Evolutionary conservation across 257 asterid genomes (phyloP).

Genomic region (Petunia secreta): DNA sequence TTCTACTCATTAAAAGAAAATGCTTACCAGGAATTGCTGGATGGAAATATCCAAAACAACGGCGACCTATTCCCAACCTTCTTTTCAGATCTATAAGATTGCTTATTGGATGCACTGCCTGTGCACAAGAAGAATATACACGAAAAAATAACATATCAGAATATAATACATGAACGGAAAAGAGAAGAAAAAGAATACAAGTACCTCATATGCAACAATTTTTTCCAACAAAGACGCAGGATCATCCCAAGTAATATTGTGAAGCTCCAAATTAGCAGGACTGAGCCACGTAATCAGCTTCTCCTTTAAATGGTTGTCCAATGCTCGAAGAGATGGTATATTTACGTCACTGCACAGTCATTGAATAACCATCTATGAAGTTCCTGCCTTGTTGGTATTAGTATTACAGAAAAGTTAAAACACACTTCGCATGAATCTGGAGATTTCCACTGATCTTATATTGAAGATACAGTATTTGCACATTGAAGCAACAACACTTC

Average conservation of each 20-base stretch:
- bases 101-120: conserved; percentile 99
- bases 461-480: background rate
- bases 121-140: conserved; percentile 29
- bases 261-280: conserved; percentile 94
- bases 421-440: background rate
- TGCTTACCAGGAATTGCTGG: conserved; percentile 88
- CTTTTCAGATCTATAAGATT: conserved; percentile 88
- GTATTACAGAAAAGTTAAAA: background rate
- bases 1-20: conserved; percentile 16
- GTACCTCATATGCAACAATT: conserved; percentile 90
- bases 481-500: background rate
- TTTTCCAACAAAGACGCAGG: conserved; percentile 96
- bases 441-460: background rate
- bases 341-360: conserved; percentile 66
- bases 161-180: conserved; percentile 20
- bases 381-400: conserved; percentile 2
- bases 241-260: conserved; percentile 89
- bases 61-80: conserved; percentile 91
- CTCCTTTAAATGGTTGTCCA: conserved; percentile 90
- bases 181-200: background rate
- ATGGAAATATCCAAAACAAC: conserved; percentile 94
- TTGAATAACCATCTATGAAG: conserved; percentile 23
- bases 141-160: background rate
- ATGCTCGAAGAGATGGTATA: conserved; percentile 69
- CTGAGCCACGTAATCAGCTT: conserved; percentile 92